Evolutionary conservation across 345 rosid species (phyloP).

Genomic region (Jatropha curcas): DNA sequence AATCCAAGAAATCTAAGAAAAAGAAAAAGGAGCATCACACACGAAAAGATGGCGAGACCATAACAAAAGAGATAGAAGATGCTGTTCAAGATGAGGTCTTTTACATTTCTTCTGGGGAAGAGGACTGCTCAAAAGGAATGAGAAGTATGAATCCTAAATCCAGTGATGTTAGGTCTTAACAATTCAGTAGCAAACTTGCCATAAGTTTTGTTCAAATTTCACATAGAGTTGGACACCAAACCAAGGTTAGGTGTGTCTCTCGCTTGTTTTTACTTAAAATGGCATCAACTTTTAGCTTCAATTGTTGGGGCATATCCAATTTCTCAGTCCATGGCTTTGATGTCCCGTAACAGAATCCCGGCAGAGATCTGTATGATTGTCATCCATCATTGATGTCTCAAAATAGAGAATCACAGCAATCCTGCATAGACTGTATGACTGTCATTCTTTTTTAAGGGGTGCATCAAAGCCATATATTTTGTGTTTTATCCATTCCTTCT

Average conservation of each 20-base stretch:
- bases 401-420: too few relatives aligned
- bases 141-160: slow-evolving; percentile 50
- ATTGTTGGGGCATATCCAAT: not conserved
- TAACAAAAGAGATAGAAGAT: slow-evolving; percentile 8
- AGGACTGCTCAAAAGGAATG: slow-evolving; percentile 68
- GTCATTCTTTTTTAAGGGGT: not conserved
- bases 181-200: not conserved
- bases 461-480: not conserved
- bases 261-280: not conserved
- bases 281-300: not conserved
- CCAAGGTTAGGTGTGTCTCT: not conserved
- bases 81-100: slow-evolving; percentile 35
- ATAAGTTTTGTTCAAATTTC: too few relatives aligned
- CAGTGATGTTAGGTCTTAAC: not conserved
- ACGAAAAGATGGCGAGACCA: slow-evolving; percentile 12
- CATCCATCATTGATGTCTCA: too few relatives aligned
- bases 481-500: not conserved
- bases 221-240: not conserved
- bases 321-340: not conserved
- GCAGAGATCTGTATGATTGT: not conserved
- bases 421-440: too few relatives aligned
- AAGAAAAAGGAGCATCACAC: slow-evolving; percentile 23
- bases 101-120: slow-evolving; percentile 73
- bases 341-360: not conserved
- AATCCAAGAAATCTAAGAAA: slow-evolving; percentile 39